Evolutionary conservation across 441 rosid species (phyloP), one percentile per base, ranked within the genome.

Genomic region (Mallotus repandus): DNA sequence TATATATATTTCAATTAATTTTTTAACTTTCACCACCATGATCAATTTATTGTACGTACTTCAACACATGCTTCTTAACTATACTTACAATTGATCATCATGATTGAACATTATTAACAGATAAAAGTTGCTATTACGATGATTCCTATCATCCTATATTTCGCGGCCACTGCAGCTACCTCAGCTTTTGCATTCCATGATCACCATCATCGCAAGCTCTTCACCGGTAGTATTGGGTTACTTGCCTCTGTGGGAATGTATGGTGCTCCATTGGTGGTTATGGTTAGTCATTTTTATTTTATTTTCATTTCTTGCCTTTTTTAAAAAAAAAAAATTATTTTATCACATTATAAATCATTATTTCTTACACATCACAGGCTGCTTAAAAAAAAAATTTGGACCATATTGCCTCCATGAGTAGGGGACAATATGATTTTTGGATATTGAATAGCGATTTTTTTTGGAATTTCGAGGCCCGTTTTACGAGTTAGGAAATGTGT

Each of bases 211-310:
- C 91, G 97, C 38, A 91, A 84, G 79, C 63, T 83, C 12, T 81
- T 89, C 32, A 86, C 85, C 1, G 97, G 97, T 41, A 84, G 87
- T 65, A 66, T 90, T 38, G 97, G 91, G 22, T 78, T 92, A 5
- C 84, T 82, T 53, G 88, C 87, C 71, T 86, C 97, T 7, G 71
- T 83, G 48, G 83, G 87, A 54, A 94, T 94, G 98, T 94, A 94
- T 58, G 88, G 80, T 68, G 85, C 97, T 63, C 97, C 97, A 4
- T 84, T 94, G 18, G 87, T 89, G 25, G 96, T 46, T 53, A 80
- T 94, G 88, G 97, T 89, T 63, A 86, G 93, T 77, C 66, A 53
- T 69, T 45, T 38, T 38, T 38, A 11, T 7, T 9, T 52, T 35
- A 50, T 54, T 46, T 38, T 15, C 15, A 0, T 61, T 13, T 22